Conservation (phyloP, 306 rosid genomes). For the Myrica gale region DNA sequence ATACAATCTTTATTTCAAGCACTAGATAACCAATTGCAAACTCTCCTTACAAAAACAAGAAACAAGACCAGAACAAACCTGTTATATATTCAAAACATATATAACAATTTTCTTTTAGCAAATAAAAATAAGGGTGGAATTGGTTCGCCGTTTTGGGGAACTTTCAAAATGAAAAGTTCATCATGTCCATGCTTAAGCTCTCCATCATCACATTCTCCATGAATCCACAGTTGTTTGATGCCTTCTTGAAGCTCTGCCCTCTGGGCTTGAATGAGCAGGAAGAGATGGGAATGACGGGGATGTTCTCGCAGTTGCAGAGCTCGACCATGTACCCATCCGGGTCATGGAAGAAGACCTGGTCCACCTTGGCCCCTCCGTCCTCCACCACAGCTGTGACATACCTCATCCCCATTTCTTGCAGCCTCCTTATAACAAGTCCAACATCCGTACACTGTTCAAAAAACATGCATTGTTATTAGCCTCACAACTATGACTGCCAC, state of each 20-base stretch:
- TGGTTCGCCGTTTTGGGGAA: slow-evolving; percentile 13
- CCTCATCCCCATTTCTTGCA: slow-evolving; percentile 70
- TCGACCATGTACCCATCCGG: slow-evolving; percentile 83
- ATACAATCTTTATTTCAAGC: slow-evolving; percentile 34
- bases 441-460: slow-evolving; percentile 69
- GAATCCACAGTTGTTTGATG: slow-evolving; percentile 57
- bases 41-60: slow-evolving; percentile 10
- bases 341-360: slow-evolving; percentile 83
- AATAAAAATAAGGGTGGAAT: slow-evolving; percentile 19
- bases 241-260: slow-evolving; percentile 48
- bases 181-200: slow-evolving; percentile 76
- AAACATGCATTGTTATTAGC: not conserved
- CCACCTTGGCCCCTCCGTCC: slow-evolving; percentile 57
- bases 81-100: slow-evolving; percentile 13
- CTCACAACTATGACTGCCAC: not conserved
- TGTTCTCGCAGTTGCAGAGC: slow-evolving; percentile 76
- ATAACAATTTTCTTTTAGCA: slow-evolving; percentile 19
- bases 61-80: slow-evolving; percentile 15
- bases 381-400: slow-evolving; percentile 70
- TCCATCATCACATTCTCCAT: slow-evolving; percentile 84
- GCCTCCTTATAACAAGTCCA: slow-evolving; percentile 65
- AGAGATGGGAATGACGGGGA: slow-evolving; percentile 65
- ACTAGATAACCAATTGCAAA: slow-evolving; percentile 29
- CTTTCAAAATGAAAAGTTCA: slow-evolving; percentile 63
- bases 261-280: slow-evolving; percentile 61